Evolutionary conservation across 1,284 basidiomycete species (phyloP), one percentile per base, ranked within the genome.

Genomic region (Flammula alnicola): DNA sequence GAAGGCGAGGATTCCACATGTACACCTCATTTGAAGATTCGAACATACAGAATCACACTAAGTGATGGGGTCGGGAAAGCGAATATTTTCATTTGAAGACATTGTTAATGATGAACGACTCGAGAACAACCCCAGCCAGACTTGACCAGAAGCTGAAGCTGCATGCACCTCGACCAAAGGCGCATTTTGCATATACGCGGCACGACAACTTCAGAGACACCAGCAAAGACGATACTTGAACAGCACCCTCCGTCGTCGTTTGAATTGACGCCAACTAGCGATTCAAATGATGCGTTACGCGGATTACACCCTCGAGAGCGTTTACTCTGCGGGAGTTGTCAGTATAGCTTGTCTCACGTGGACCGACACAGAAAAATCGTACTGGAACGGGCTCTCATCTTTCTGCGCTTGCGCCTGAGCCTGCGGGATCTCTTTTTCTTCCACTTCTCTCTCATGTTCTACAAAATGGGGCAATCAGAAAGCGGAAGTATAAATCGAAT

Each of bases 381-480:
- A 91, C 89, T 91, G 78, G 88, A 91, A 73, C 88, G 88, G 58
- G 89, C 89, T 73, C 89, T 84, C 89, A 91, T 91, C 80, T 91
- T 91, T 88, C 88, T 85, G 78, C 88, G 87, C 67, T 91, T 91
- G 73, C 89, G 86, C 67, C 89, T 80, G 76, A 91, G 88, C 70
- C 89, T 89, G 72, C 88, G 84, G 60, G 88, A 90, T 69, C 88
- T 82, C 79, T 91, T 91, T 76, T 91, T 91, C 83, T 91, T 91
- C 88, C 88, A 91, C 84, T 91, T 91, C 74, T 91, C 88, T 88
- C 88, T 90, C 88, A 91, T 91, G 87, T 88, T 59, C 81, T 85
- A 44, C 9, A 14, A 51, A 29, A 36, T 27, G 9, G 8, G 20
- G 44, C 35, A 54, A 36, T 45, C 53, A 38, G 33, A 36, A 25